Evolutionary conservation across 805 yeast species (phyloP), one percentile per base, ranked within the genome.

Genomic region (Kodamaea leandrae): DNA sequence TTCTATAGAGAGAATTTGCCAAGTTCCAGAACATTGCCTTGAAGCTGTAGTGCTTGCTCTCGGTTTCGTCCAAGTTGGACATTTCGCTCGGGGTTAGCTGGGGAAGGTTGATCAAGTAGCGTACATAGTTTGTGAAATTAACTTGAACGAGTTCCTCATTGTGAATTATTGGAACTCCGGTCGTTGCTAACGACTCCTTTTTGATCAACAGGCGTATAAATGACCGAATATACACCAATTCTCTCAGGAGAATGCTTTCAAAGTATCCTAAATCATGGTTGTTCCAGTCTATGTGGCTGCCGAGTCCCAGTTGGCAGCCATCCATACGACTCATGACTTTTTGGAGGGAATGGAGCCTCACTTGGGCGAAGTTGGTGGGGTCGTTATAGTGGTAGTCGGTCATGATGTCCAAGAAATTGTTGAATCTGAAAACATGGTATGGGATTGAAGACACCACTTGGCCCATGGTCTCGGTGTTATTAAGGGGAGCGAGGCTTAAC

Each of bases 81-180:
- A 40, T 12, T 5, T 50, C 48, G 6, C 42, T 32, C 16, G 45
- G 50, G 4, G 39, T 29, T 9, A 47, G 41, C 5, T 27, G 39
- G 1, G 73, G 74, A 21, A 69, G 49, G 14, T 42, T 46, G n/a
- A 68, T 35, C 8, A 69, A 43, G 42, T 50, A 65, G 16, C 72
- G 47, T 12, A 68, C 48, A 41, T 67, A 68, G 41, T 68, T 68
- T 10, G 63, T 52, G 43, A 66, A 58, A 36, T 68, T 68, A 4
- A 63, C 46, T 44, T 68, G 72, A 18, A 66, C 47, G n/a, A 68
- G 43, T 38, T 68, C 73, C 46, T 68, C 74, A 34, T 51, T 46
- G 26, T 51, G 47, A 23, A 45, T 28, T 3, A 53, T 36, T 2
- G 47, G 39, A 7, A 30, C 33, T 10, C 33, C 33, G n/a, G 37